Percentiles rank a stretch among this genome's conserved stretches.
phyloP scores from a whole-genome alignment of 1,139 yeast species.

The Suhomyces taliae region DNA sequence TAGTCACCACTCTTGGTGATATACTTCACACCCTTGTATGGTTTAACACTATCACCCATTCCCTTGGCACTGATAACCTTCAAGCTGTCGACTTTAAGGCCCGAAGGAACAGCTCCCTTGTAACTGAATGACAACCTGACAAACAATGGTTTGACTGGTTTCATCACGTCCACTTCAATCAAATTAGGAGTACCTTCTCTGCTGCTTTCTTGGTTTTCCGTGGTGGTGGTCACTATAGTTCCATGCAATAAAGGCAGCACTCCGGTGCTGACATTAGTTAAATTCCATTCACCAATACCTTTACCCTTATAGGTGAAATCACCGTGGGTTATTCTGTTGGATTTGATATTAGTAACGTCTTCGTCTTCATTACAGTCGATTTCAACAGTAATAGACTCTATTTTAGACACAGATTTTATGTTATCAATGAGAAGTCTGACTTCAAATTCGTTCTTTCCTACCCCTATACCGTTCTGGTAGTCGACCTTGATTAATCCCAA shows the following conservation, averaged over 20 bases:
- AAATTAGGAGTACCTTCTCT: slow-evolving; percentile 7
- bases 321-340: slow-evolving; percentile 67
- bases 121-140: slow-evolving; percentile 56
- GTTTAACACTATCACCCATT: slow-evolving; percentile 61
- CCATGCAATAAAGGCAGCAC: slow-evolving; percentile 72
- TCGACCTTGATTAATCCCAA: slow-evolving; percentile 63
- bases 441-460: slow-evolving; percentile 70
- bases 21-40: slow-evolving; percentile 92
- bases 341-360: slow-evolving; percentile 36
- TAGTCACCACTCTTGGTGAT: slow-evolving; percentile 64
- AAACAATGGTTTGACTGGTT: slow-evolving; percentile 47
- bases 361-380: slow-evolving; percentile 36
- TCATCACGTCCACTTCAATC: slow-evolving; percentile 8
- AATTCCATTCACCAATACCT: slow-evolving; percentile 70
- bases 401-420: slow-evolving; percentile 48
- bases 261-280: slow-evolving; percentile 63
- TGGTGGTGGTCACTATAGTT: slow-evolving; percentile 22
- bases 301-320: slow-evolving; percentile 58
- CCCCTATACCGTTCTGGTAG: slow-evolving; percentile 61
- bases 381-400: slow-evolving; percentile 59
- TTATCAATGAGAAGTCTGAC: slow-evolving; percentile 57
- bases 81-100: slow-evolving; percentile 66
- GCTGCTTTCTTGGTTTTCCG: slow-evolving; percentile 10
- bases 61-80: slow-evolving; percentile 62
- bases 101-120: slow-evolving; percentile 77